Evolutionary conservation across 2,329 filamentous ascomycete genomes (phyloP).

Genomic region (Botryotinia calthae): DNA sequence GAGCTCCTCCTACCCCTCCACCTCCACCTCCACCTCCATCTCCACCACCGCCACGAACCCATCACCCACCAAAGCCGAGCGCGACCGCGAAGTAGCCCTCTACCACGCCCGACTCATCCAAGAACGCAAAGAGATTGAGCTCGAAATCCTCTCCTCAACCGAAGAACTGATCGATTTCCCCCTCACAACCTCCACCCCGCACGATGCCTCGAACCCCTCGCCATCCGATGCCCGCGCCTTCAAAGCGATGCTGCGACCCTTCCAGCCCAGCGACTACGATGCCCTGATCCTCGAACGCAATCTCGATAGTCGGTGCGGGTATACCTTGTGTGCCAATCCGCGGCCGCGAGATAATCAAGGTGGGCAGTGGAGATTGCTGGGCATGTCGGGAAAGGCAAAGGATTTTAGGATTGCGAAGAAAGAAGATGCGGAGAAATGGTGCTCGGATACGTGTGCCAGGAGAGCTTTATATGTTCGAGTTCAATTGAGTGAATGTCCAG

Average conservation of each 20-base stretch:
- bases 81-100: conserved; percentile 64
- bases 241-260: conserved; percentile 63
- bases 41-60: conserved; percentile 28
- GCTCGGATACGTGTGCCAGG: conserved; percentile 73
- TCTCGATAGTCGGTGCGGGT: conserved; percentile 78
- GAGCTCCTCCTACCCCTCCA: conserved; percentile 42
- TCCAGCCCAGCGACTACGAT: conserved; percentile 87
- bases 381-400: conserved; percentile 48
- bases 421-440: conserved; percentile 81
- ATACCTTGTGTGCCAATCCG: conserved; percentile 70
- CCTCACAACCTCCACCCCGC: conserved; percentile 42
- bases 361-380: conserved; percentile 67
- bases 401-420: conserved; percentile 67
- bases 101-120: conserved; percentile 82
- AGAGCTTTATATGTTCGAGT: conserved; percentile 83
- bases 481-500: conserved; percentile 80
- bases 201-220: conserved; percentile 52
- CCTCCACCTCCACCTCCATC: conserved; percentile 42
- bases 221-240: conserved; percentile 63
- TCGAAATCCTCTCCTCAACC: conserved; percentile 70
- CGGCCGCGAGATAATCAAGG: conserved; percentile 55
- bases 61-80: conserved; percentile 43
- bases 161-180: conserved; percentile 49
- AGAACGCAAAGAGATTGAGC: conserved; percentile 74
- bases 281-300: conserved; percentile 87